phyloP scores from a whole-genome alignment of 1,284 basidiomycete species.

The Athelia psychrophila region DNA sequence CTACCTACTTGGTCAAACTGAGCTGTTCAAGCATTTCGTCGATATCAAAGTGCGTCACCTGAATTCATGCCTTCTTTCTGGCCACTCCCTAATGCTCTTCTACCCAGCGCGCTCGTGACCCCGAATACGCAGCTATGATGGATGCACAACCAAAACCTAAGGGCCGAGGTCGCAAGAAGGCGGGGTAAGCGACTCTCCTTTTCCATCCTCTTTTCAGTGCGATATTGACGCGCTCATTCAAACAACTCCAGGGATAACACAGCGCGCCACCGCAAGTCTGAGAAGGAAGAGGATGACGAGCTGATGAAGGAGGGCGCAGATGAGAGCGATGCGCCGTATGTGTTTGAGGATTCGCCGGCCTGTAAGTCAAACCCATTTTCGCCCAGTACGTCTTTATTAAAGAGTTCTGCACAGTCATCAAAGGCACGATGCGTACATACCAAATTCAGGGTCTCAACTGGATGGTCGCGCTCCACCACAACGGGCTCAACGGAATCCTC shows the following conservation, averaged over 20 bases:
- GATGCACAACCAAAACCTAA: constrained; percentile 82
- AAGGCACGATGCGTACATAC: constrained; percentile 91
- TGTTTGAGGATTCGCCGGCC: constrained; percentile 89
- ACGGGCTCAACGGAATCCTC: constrained; percentile 90
- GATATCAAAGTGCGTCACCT: constrained; percentile 75
- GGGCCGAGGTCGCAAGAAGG: constrained; percentile 79
- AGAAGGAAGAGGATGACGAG: constrained; percentile 98
- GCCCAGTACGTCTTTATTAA: constrained; percentile 4
- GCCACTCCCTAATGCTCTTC: constrained; percentile 3
- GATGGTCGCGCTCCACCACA: constrained; percentile 94
- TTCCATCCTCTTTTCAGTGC: background rate
- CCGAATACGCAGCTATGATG: constrained; percentile 89
- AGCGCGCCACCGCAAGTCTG: constrained; percentile 89
- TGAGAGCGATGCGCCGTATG: constrained; percentile 83
- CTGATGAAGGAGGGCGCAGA: constrained; percentile 82
- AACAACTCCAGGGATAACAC: constrained; percentile 66
- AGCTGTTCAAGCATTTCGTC: constrained; percentile 94
- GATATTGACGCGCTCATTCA: background rate
- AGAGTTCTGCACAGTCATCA: constrained; percentile 59
- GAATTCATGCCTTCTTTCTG: background rate
- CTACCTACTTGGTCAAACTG: constrained; percentile 93
- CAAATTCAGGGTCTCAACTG: constrained; percentile 97
- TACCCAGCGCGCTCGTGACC: constrained; percentile 83
- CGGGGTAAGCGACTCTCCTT: constrained; percentile 64
- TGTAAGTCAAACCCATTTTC: constrained; percentile 51